Evolutionary conservation across 352 stramenopile species (phyloP).

Genomic region (Globisporangium irregulare): DNA sequence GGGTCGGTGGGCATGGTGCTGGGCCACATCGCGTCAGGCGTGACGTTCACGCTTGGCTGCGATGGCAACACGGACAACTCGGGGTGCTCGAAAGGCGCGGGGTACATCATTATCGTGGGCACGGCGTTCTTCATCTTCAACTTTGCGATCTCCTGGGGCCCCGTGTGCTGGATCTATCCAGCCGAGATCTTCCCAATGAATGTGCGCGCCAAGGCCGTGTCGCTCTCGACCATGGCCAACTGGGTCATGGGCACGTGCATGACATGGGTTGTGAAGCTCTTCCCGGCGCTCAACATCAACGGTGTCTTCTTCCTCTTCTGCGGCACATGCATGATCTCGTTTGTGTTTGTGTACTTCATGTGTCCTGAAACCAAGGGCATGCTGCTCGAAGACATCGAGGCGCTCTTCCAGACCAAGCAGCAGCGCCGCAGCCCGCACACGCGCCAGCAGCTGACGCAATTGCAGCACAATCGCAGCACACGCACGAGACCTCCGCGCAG

Average conservation of each 20-base stretch:
- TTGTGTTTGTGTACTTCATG: constrained; percentile 30
- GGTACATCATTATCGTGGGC: constrained; percentile 35
- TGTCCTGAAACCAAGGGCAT: constrained; percentile 40
- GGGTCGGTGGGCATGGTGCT: constrained; percentile 43
- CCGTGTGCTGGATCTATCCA: constrained; percentile 52
- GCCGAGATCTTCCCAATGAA: constrained; percentile 49
- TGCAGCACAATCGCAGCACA: background rate
- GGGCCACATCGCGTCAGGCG: constrained; percentile 33
- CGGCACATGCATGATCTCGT: constrained; percentile 32
- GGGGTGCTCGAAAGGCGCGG: constrained; percentile 29
- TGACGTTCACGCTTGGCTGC: constrained; percentile 25
- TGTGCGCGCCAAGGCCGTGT: constrained; percentile 43
- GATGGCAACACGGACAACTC: constrained; percentile 31
- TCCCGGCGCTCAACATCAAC: constrained; percentile 40
- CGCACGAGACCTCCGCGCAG: background rate
- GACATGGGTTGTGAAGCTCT: constrained; percentile 25
- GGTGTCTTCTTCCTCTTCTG: constrained; percentile 61
- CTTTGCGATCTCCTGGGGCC: constrained; percentile 51
- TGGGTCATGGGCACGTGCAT: constrained; percentile 41
- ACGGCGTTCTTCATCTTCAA: constrained; percentile 49
- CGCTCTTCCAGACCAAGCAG: constrained; percentile 23
- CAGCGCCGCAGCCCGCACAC: background rate
- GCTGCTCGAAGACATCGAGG: constrained; percentile 47
- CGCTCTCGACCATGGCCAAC: constrained; percentile 43
- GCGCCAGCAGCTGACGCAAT: background rate